Conservation (phyloP, 495 filamentous ascomycete species). For the Aspergillus cavernicola region DNA sequence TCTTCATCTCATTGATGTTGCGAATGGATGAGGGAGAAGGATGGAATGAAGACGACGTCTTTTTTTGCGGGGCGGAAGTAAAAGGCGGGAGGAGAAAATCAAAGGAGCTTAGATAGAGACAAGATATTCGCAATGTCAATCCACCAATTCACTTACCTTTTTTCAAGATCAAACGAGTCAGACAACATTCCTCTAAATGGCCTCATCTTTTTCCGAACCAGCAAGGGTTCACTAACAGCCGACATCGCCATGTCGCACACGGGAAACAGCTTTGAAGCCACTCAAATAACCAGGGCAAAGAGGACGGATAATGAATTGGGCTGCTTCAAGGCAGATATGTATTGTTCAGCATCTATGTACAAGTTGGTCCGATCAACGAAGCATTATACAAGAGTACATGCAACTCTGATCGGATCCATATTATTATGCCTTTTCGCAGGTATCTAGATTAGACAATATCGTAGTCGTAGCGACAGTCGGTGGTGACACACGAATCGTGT, state of each 20-base stretch:
- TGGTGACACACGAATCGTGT: constrained; percentile 16
- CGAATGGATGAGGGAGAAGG: neutral
- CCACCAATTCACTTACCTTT: neutral
- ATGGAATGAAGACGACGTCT: neutral
- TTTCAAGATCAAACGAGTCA: no score
- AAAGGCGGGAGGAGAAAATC: neutral
- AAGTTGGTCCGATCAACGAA: neutral
- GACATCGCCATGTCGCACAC: neutral
- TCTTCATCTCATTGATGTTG: neutral
- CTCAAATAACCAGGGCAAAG: neutral
- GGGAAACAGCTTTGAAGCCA: neutral
- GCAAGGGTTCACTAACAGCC: neutral
- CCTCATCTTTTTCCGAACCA: neutral
- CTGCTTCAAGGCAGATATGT: neutral
- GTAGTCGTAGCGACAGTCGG: constrained; percentile 15
- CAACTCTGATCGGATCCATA: neutral
- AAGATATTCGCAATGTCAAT: neutral
- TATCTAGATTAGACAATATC: constrained; percentile 16
- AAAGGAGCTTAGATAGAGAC: neutral
- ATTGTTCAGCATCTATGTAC: constrained; percentile 6
- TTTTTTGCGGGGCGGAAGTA: neutral
- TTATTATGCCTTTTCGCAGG: constrained; percentile 5
- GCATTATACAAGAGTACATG: neutral
- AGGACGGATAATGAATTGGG: neutral
- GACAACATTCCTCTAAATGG: neutral